A percentile compares a stretch with the other conserved stretches of the same genome.
Conservation (phyloP, 768 basidiomycete genomes). For the Russula sp. region DNA sequence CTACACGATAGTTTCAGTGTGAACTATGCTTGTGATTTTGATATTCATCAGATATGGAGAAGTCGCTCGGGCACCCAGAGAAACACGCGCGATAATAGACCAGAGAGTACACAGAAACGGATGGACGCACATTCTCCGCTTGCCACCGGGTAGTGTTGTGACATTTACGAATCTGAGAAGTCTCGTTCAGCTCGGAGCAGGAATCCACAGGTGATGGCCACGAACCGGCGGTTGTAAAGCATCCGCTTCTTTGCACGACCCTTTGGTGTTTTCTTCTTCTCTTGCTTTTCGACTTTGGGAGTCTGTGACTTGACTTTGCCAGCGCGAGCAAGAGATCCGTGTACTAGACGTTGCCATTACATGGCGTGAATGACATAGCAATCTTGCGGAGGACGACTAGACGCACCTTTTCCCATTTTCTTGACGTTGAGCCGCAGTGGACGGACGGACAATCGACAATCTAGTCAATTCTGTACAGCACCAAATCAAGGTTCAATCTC, state of each 20-base stretch:
- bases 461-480: constrained; percentile 21
- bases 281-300: constrained; percentile 97
- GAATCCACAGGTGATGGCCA: constrained; percentile 28
- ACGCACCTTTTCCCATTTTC: constrained; percentile 34
- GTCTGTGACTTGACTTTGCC: constrained; percentile 99
- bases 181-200: neutral
- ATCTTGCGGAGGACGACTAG: neutral
- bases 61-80: constrained; percentile 19
- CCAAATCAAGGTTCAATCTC: constrained; percentile 16
- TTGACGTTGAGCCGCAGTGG: constrained; percentile 27
- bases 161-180: constrained; percentile 83
- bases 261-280: constrained; percentile 98
- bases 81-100: constrained; percentile 22
- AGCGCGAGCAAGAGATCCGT: constrained; percentile 99
- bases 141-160: constrained; percentile 84
- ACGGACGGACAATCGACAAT: constrained; percentile 4
- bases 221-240: constrained; percentile 89
- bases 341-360: constrained; percentile 52
- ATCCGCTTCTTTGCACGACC: constrained; percentile 97
- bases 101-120: constrained; percentile 18
- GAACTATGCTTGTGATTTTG: constrained; percentile 82
- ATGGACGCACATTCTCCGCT: constrained; percentile 88
- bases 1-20: constrained; percentile 89
- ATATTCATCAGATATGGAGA: constrained; percentile 52
- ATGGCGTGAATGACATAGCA: neutral